Conservation (phyloP, 352 stramenopile species). For the Globisporangium camurandrum region DNA sequence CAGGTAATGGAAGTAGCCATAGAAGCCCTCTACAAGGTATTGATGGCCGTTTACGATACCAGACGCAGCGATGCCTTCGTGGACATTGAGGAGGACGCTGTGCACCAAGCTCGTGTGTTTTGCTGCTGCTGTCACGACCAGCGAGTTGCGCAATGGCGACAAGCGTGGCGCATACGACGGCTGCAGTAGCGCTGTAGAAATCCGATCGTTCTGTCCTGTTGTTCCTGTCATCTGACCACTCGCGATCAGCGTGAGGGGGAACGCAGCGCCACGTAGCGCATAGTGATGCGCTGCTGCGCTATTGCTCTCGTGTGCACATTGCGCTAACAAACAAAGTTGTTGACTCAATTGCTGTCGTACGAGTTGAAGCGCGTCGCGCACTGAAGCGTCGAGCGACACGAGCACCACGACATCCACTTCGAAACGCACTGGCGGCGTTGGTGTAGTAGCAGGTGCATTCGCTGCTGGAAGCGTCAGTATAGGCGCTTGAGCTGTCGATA, state of each 20-base stretch:
- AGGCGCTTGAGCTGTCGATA: slow-evolving; percentile 10
- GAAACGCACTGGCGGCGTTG: slow-evolving; percentile 10
- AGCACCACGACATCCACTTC: slow-evolving; percentile 38
- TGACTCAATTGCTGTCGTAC: slow-evolving; percentile 11
- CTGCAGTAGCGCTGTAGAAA: slow-evolving; percentile 31
- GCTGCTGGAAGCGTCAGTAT: slow-evolving; percentile 28
- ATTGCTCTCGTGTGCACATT: too few species aligned
- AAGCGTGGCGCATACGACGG: slow-evolving; percentile 36
- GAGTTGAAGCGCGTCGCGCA: slow-evolving; percentile 9
- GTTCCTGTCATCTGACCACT: background rate
- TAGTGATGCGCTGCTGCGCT: slow-evolving; percentile 28
- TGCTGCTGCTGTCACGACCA: slow-evolving; percentile 23
- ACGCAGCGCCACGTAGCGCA: slow-evolving; percentile 31
- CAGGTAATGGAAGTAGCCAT: slow-evolving; percentile 86
- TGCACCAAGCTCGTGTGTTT: slow-evolving; percentile 33
- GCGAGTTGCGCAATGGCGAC: slow-evolving; percentile 24
- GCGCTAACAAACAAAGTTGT: too few species aligned
- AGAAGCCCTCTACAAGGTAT: slow-evolving; percentile 59
- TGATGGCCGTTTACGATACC: slow-evolving; percentile 27
- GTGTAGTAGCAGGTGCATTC: background rate
- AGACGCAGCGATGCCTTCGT: slow-evolving; percentile 48
- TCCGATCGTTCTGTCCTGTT: slow-evolving; percentile 8
- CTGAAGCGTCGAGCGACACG: slow-evolving; percentile 15
- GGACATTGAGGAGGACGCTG: slow-evolving; percentile 67
- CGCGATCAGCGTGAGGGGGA: slow-evolving; percentile 31